phyloP scores from a whole-genome alignment of 2,329 filamentous ascomycete genomes.

The Alternaria conjuncta region DNA sequence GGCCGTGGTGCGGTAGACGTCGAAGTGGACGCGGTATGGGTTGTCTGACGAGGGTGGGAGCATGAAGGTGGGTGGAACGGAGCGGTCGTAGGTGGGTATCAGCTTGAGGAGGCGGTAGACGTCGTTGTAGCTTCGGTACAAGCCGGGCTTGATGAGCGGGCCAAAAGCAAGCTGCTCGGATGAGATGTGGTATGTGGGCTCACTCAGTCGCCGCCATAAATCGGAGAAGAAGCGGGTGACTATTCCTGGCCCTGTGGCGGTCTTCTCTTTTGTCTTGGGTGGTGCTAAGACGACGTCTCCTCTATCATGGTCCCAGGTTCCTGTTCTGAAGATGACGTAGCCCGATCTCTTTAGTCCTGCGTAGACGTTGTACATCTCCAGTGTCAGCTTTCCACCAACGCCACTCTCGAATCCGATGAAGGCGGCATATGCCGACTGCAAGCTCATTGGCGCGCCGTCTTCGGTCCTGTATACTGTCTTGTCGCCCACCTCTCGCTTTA shows the following conservation, averaged over 20 bases:
- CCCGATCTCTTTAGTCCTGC: slow-evolving; percentile 81
- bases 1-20: slow-evolving; percentile 77
- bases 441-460: slow-evolving; percentile 77
- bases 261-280: slow-evolving; percentile 6
- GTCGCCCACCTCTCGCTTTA: slow-evolving; percentile 39
- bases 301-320: slow-evolving; percentile 51
- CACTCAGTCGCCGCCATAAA: slow-evolving; percentile 41
- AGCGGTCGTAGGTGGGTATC: slow-evolving; percentile 73
- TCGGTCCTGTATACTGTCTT: slow-evolving; percentile 51
- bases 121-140: slow-evolving; percentile 64
- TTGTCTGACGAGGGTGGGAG: slow-evolving; percentile 45
- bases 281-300: slow-evolving; percentile 20
- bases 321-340: slow-evolving; percentile 79
- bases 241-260: slow-evolving; percentile 19
- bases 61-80: slow-evolving; percentile 42
- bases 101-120: slow-evolving; percentile 80
- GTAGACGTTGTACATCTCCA: slow-evolving; percentile 90
- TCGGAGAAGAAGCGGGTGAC: slow-evolving; percentile 47
- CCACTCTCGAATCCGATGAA: slow-evolving; percentile 74
- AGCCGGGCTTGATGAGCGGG: slow-evolving; percentile 59
- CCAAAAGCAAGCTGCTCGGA: slow-evolving; percentile 46
- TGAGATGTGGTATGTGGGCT: slow-evolving; percentile 23
- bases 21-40: slow-evolving; percentile 76
- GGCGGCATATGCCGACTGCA: slow-evolving; percentile 88
- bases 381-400: slow-evolving; percentile 58